Base-by-base conservation (phyloP, 2,329 filamentous ascomycete genomes). In the Ascochyta rabiei region DNA sequence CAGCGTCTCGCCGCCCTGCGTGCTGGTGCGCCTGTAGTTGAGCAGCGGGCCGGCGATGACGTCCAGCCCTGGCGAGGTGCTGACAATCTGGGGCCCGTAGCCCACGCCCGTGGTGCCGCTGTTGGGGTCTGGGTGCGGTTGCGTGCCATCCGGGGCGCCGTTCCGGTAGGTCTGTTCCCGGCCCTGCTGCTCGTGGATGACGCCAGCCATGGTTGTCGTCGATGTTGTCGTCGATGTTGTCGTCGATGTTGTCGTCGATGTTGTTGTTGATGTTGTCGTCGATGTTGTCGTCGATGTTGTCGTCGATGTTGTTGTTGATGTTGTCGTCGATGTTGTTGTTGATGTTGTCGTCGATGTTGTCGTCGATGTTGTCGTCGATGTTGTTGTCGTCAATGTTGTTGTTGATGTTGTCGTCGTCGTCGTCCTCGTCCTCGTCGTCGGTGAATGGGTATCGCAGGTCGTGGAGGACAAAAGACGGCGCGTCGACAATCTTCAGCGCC, bases 1-100 rank as follows among this genome's bases (percentile, higher is more conserved):
- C 35, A 76, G 77, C 34, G 79, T 78, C 43, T 66, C 69, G 24
- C 75, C 73, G 2, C 74, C 69, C 48, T 73, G 61, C 24, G 82
- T 82, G 65, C 88, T 84, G 85, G 89, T 92, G 67, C 85, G 84
- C 60, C 88, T 82, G 74, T 92, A 93, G 76, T 93, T 93, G 59
- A 93, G 77, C 61, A 93, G 77, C 18, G 90, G 90, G 0, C 90
- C 90, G 63, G 85, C 88, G 13, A 89, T 79, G 24, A 92, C 82
- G 57, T 89, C 85, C 67, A 79, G 56, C 6, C 61, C 63, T 18
- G 68, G 59, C 6, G 70, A 69, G 9, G 78, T 79, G 69, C 76
- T 78, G 45, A 74, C 35, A 24, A 79, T 61, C 63, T 80, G 76
- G 6, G 78, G 78, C 2, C 77, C 79, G 6, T 62, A 56, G 24